Evolutionary conservation across 179 eudicot species (phyloP), one percentile per base, ranked within the genome.

Genomic region (Beta lomatogona): DNA sequence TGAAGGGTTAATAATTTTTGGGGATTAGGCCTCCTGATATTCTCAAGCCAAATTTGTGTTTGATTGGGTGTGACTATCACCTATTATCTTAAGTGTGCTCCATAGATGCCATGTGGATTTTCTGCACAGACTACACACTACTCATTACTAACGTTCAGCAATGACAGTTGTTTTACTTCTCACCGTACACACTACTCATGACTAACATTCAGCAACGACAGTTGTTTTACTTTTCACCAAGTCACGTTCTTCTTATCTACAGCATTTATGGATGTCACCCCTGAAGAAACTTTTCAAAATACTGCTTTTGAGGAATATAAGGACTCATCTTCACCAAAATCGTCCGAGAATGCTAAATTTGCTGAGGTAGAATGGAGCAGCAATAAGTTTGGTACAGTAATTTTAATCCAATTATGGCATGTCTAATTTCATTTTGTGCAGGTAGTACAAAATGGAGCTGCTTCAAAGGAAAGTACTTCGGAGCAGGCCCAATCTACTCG

Each of bases 201-300:
- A 16, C 48, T 54, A 18, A 57, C 28, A 25, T 21, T 9, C 12
- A 55, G 18, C 18, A 13, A 75, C 1, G 48, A 75, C 44, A 57
- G 15, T 6, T 60, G 21, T 75, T 52, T 31, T 9, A 71, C 54
- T 71, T 76, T 4, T 77, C 41, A 76, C 18, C 71, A 15, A 5
- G 67, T 22, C 65, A 16, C 9, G 4, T 52, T 63, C 44, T 13
- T 36, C 66, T 50, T 61, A 19, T 79, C 19, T 91, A 77, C 92
- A 94, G 99, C 97, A 59, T 95, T 95, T 88, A 91, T 86, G 69
- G 99, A 95, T 81, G 90, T 95, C 80, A 88, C 97, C 65, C 97
- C 95, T 75, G 98, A 90, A 77, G 99, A 95, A 80, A 91, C 91
- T 61, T 48, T 85, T 66, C 88, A 84, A 68, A 89, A 88, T 79